These are phyloP conservation scores for Calocera viscosa DNA, from an alignment of 768 basidiomycete species.

Conservation along the genomic window DNA sequence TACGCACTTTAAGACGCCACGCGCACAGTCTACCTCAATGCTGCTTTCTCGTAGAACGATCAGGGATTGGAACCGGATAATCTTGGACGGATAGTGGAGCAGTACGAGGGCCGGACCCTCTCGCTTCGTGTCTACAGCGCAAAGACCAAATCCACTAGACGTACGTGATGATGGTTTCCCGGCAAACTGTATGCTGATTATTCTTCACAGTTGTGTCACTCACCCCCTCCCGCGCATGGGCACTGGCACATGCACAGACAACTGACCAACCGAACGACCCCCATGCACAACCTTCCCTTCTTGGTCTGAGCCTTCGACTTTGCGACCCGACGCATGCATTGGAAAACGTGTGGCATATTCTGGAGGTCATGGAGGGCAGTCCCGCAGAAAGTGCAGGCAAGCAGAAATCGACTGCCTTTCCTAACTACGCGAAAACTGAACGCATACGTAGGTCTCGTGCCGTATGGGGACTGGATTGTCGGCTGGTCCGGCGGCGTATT, in stretches of 20 bases:
- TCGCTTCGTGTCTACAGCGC: conserved; percentile 75
- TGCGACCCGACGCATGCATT: conserved; percentile 80
- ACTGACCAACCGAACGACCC: conserved; percentile 31
- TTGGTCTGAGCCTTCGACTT: conserved; percentile 86
- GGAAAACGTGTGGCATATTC: conserved; percentile 95
- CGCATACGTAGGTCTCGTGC: conserved; percentile 58
- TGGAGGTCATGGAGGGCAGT: conserved; percentile 90
- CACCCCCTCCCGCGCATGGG: conserved; percentile 74
- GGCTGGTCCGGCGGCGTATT: conserved; percentile 94
- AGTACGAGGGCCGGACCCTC: conserved; percentile 56
- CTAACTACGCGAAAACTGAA: background rate
- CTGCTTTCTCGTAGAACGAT: background rate
- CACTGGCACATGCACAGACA: conserved; percentile 23
- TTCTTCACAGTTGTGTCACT: conserved; percentile 58
- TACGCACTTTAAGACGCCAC: conserved; percentile 20
- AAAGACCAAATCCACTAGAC: conserved; percentile 58
- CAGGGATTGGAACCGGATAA: conserved; percentile 48
- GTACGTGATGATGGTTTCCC: conserved; percentile 29
- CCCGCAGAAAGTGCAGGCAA: conserved; percentile 77
- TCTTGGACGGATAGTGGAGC: conserved; percentile 70
- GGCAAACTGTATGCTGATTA: background rate
- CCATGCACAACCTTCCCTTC: conserved; percentile 64
- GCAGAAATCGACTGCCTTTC: conserved; percentile 11
- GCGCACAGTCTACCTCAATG: conserved; percentile 28
- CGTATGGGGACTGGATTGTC: conserved; percentile 64